phyloP scores from a whole-genome alignment of 495 filamentous ascomycete genomes.

The Annulohypoxylon stygium region DNA sequence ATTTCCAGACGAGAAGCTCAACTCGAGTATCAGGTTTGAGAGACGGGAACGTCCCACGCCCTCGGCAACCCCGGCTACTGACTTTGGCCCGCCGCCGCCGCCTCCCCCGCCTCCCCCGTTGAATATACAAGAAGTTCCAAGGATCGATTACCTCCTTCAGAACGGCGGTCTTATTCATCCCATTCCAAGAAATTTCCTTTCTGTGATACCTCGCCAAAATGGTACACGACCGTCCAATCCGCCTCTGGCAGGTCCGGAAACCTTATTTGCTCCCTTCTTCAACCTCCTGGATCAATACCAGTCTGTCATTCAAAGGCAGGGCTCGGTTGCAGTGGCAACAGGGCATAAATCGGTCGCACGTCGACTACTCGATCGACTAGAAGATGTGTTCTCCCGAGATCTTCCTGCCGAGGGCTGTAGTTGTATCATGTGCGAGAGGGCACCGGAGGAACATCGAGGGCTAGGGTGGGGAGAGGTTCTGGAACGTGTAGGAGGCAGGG shows the following conservation, averaged over 20 bases:
- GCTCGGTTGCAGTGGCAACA: conserved; percentile 94
- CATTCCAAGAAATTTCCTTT: conserved; percentile 75
- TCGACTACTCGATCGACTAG: conserved; percentile 89
- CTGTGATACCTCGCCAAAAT: conserved; percentile 63
- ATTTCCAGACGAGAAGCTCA: conserved; percentile 53
- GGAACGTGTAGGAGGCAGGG: conserved; percentile 88
- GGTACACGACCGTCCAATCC: conserved; percentile 64
- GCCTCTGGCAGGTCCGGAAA: conserved; percentile 69
- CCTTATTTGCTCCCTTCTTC: conserved; percentile 82
- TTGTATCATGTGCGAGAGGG: conserved; percentile 80
- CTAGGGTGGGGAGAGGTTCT: conserved; percentile 98
- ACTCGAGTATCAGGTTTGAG: conserved; percentile 42
- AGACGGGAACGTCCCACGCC: conserved; percentile 51
- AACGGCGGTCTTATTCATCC: conserved; percentile 80
- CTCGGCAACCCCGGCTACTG: conserved; percentile 57
- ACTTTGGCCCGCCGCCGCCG: conserved; percentile 70
- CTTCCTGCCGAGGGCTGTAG: conserved; percentile 83
- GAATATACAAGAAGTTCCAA: conserved; percentile 70
- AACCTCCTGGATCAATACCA: conserved; percentile 87
- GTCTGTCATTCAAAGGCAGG: conserved; percentile 81
- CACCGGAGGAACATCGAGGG: conserved; percentile 70
- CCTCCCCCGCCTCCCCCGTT: conserved; percentile 86
- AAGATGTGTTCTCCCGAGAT: conserved; percentile 92
- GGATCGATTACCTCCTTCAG: conserved; percentile 90
- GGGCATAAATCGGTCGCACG: conserved; percentile 96